A percentile compares a stretch with the other conserved stretches of the same genome.
phyloP scores from a whole-genome alignment of 139 green algal genomes.

The Micractinium conductrix region DNA sequence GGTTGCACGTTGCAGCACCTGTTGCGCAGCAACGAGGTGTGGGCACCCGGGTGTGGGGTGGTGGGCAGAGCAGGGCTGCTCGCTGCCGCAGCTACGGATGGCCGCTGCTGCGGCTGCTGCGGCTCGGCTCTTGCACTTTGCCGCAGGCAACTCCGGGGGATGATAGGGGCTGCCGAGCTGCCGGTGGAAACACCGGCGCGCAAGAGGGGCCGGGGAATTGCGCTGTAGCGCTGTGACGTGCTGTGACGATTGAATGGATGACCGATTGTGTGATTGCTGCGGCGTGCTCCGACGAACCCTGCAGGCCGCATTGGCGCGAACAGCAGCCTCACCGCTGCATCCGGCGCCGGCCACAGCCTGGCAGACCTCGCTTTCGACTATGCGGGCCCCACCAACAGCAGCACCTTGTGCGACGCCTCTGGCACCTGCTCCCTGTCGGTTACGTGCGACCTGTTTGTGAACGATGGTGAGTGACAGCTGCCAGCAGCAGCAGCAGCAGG shows the following conservation, averaged over 20 bases:
- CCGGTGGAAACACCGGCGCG: too few species aligned
- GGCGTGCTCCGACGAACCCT: too few species aligned
- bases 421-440: neutral
- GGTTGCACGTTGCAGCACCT: too few species aligned
- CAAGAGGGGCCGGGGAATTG: too few species aligned
- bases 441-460: neutral
- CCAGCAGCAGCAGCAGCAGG: neutral
- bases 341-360: neutral
- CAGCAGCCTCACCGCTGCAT: neutral
- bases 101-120: neutral
- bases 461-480: neutral
- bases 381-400: neutral
- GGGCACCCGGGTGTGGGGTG: too few species aligned
- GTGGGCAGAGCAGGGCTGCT: neutral
- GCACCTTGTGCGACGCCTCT: neutral
- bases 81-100: neutral
- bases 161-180: too few species aligned
- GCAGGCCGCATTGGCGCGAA: neutral
- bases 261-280: too few species aligned
- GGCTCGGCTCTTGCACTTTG: neutral
- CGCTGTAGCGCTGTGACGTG: too few species aligned
- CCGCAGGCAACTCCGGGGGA: too few species aligned
- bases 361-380: neutral
- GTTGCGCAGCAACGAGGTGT: too few species aligned
- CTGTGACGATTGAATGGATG: neutral